Conservation (phyloP, 2,329 filamentous ascomycete species). For the Beauveria rudraprayagi region DNA sequence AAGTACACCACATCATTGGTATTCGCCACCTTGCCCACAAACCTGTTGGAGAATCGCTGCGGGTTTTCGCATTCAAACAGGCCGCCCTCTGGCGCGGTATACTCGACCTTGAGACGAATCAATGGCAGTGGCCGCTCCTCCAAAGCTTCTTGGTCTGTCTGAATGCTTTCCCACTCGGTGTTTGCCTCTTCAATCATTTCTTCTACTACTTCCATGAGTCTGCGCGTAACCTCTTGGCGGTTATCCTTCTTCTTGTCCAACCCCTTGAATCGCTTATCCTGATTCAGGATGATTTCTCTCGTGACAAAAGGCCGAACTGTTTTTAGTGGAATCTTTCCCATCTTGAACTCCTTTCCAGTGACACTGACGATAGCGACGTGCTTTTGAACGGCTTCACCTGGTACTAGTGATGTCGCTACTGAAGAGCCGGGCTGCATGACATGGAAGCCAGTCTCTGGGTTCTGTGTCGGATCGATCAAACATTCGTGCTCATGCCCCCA, state of each 20-base stretch:
- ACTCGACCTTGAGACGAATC: slow-evolving; percentile 85
- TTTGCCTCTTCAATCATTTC: slow-evolving; percentile 82
- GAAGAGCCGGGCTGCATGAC: slow-evolving; percentile 98
- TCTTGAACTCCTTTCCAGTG: slow-evolving; percentile 72
- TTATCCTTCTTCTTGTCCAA: slow-evolving; percentile 79
- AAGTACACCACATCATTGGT: slow-evolving; percentile 90
- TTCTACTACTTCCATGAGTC: slow-evolving; percentile 70
- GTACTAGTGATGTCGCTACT: slow-evolving; percentile 83
- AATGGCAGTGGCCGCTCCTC: slow-evolving; percentile 67
- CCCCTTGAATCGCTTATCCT: slow-evolving; percentile 68
- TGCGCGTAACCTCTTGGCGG: slow-evolving; percentile 67
- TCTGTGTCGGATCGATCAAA: slow-evolving; percentile 72
- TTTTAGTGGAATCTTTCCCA: slow-evolving; percentile 75
- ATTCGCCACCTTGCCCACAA: slow-evolving; percentile 85
- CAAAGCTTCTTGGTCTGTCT: slow-evolving; percentile 53
- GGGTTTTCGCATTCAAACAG: slow-evolving; percentile 90
- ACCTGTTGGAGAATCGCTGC: slow-evolving; percentile 90
- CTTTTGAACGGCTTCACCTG: slow-evolving; percentile 84
- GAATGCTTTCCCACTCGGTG: slow-evolving; percentile 69
- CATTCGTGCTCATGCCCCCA: slow-evolving; percentile 99
- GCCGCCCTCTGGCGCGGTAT: slow-evolving; percentile 74
- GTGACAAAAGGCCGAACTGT: slow-evolving; percentile 87
- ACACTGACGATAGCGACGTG: slow-evolving; percentile 81
- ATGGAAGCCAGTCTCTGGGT: slow-evolving; percentile 82
- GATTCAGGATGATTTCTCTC: slow-evolving; percentile 67